phyloP scores from a whole-genome alignment of 805 yeast species.

The Wickerhamomyces subpelliculosus region DNA sequence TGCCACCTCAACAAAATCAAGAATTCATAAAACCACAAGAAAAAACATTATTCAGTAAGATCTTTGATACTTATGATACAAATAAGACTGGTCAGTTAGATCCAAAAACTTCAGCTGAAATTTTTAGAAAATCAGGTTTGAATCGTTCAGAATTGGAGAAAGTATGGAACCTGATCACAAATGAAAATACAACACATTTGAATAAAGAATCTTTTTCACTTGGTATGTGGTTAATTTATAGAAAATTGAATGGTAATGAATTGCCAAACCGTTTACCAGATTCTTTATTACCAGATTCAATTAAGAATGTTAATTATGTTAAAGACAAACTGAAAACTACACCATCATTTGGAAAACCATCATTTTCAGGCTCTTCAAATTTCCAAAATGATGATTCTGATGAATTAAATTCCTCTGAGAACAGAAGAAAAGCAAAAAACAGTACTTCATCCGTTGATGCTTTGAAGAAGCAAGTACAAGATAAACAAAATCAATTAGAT shows the following conservation, averaged over 20 bases:
- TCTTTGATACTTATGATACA: constrained; percentile 84
- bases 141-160: constrained; percentile 78
- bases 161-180: constrained; percentile 87
- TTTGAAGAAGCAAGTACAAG: constrained; percentile 59
- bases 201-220: constrained; percentile 90
- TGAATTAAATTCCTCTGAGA: constrained; percentile 61
- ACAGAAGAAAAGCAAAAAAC: constrained; percentile 37
- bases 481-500: constrained; percentile 62
- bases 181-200: constrained; percentile 73
- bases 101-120: constrained; percentile 76
- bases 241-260: constrained; percentile 83
- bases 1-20: constrained; percentile 30
- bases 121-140: constrained; percentile 88
- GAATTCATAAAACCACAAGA: constrained; percentile 83
- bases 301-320: constrained; percentile 63
- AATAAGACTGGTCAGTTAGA: constrained; percentile 59
- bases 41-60: constrained; percentile 76
- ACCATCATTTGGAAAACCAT: constrained; percentile 10
- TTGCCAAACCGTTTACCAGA: constrained; percentile 80
- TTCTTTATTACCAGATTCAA: constrained; percentile 83
- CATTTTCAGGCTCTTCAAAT: constrained; percentile 33
- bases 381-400: constrained; percentile 73
- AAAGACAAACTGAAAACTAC: constrained; percentile 40
- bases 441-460: constrained; percentile 31
- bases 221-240: constrained; percentile 94